A percentile compares a stretch with the other conserved stretches of the same genome.
Evolutionary conservation across 352 stramenopile species (phyloP).

Genomic region (Phytophthora tentaculata): DNA sequence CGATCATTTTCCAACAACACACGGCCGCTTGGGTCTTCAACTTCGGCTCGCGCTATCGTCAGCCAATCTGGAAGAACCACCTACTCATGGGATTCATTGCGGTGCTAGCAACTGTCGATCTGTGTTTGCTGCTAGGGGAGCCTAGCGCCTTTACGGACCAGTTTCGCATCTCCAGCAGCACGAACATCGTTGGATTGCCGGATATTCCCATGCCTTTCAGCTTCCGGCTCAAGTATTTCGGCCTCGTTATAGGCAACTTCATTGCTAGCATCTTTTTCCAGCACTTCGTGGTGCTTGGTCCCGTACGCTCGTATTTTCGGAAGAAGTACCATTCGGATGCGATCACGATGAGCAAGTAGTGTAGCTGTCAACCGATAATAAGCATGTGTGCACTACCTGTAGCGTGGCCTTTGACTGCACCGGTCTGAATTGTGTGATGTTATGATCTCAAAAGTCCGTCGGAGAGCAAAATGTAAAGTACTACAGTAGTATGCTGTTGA

Average conservation of each 20-base stretch:
- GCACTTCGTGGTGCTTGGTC: conserved; percentile 46
- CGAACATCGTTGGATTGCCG: conserved; percentile 57
- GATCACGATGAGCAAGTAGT: conserved; percentile 41
- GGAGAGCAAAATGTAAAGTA: too few species aligned
- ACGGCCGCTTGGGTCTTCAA: conserved; percentile 41
- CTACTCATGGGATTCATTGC: conserved; percentile 41
- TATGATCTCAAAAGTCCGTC: too few species aligned
- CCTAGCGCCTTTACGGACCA: conserved; percentile 47
- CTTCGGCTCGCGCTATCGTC: conserved; percentile 54
- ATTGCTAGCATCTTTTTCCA: conserved; percentile 37
- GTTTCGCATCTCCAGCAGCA: conserved; percentile 61
- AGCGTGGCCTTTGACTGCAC: too few species aligned
- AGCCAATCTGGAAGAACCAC: conserved; percentile 53
- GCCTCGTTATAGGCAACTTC: conserved; percentile 39
- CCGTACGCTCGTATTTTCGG: conserved; percentile 43
- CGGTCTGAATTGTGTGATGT: too few species aligned
- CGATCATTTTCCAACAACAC: conserved; percentile 42
- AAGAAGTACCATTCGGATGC: conserved; percentile 43
- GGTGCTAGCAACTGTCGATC: conserved; percentile 25
- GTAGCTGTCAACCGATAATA: background rate
- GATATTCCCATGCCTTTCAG: conserved; percentile 49
- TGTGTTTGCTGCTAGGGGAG: conserved; percentile 51
- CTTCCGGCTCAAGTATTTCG: conserved; percentile 48
- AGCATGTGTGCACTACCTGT: too few species aligned
- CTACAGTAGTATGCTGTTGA: too few species aligned